Percentiles rank a stretch among this genome's conserved stretches.
These are phyloP conservation scores for Verticillium albo-atrum DNA, from an alignment of 2,329 filamentous ascomycete genomes.

Conservation along the genomic window DNA sequence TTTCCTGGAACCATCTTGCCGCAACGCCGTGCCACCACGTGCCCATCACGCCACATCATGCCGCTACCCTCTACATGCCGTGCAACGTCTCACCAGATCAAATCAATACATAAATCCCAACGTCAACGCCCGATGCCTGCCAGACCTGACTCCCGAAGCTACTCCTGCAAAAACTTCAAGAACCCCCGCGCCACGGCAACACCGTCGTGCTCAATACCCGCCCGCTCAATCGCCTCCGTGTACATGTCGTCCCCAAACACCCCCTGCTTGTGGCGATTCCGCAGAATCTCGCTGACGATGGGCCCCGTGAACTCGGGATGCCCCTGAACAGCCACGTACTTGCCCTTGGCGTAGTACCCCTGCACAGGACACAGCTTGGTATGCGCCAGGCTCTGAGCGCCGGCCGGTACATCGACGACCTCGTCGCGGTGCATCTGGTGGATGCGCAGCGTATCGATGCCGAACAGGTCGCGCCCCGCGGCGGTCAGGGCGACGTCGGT, in stretches of 20 bases:
- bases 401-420: constrained; percentile 59
- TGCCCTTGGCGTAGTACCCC: constrained; percentile 66
- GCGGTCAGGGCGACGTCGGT: constrained; percentile 62
- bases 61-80: too few relatives aligned
- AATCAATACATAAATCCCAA: background rate
- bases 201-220: constrained; percentile 70
- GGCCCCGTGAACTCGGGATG: constrained; percentile 77
- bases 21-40: background rate
- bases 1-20: background rate
- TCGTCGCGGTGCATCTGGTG: constrained; percentile 87
- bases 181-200: constrained; percentile 71
- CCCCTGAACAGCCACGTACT: constrained; percentile 74
- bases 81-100: background rate
- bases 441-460: constrained; percentile 57
- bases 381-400: constrained; percentile 58
- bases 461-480: constrained; percentile 69
- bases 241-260: constrained; percentile 68
- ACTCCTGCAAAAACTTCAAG: constrained; percentile 68
- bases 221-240: constrained; percentile 62
- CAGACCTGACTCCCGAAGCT: too few relatives aligned
- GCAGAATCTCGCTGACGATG: constrained; percentile 67
- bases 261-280: constrained; percentile 58
- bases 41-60: too few relatives aligned
- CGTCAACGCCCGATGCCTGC: background rate
- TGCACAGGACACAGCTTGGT: constrained; percentile 70